These are phyloP conservation scores for Raphanus sativus DNA, from an alignment of 345 rosid species.

Conservation along the genomic window DNA sequence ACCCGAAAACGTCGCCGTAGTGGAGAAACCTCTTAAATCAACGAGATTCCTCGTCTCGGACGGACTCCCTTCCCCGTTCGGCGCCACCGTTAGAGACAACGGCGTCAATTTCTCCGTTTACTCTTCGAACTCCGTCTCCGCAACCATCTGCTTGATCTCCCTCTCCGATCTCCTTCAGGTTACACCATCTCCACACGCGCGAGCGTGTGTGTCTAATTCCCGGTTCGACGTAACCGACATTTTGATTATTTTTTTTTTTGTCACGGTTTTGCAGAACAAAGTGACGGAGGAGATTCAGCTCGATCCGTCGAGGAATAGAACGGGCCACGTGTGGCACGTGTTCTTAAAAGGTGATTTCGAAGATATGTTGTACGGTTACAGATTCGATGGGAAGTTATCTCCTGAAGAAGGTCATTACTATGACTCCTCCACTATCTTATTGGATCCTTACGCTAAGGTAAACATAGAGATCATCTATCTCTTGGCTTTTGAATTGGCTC, in stretches of 20 bases:
- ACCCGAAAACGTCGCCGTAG: conserved; percentile 49
- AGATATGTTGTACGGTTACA: conserved; percentile 78
- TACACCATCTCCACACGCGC: background rate
- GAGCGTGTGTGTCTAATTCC: background rate
- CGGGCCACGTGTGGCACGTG: conserved; percentile 88
- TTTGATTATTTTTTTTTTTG: background rate
- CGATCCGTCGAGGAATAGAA: conserved; percentile 63
- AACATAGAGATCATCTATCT: too few species aligned
- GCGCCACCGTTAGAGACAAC: conserved; percentile 62
- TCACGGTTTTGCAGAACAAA: conserved; percentile 50
- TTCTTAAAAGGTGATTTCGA: conserved; percentile 67
- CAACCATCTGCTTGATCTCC: conserved; percentile 67
- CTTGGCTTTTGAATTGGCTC: too few species aligned
- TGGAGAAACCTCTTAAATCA: conserved; percentile 48
- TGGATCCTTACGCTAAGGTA: conserved; percentile 97
- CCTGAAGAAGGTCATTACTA: conserved; percentile 70
- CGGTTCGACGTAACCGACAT: background rate
- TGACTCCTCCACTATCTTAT: conserved; percentile 55
- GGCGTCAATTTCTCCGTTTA: conserved; percentile 87
- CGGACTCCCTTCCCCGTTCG: conserved; percentile 76
- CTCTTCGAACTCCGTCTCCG: conserved; percentile 71
- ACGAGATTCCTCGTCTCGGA: conserved; percentile 45
- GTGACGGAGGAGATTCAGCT: conserved; percentile 73
- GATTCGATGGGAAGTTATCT: conserved; percentile 71
- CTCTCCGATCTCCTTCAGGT: conserved; percentile 73